These are phyloP conservation scores for Scutellaria baicalensis DNA, from an alignment of 257 asterid species.

Conservation along the genomic window DNA sequence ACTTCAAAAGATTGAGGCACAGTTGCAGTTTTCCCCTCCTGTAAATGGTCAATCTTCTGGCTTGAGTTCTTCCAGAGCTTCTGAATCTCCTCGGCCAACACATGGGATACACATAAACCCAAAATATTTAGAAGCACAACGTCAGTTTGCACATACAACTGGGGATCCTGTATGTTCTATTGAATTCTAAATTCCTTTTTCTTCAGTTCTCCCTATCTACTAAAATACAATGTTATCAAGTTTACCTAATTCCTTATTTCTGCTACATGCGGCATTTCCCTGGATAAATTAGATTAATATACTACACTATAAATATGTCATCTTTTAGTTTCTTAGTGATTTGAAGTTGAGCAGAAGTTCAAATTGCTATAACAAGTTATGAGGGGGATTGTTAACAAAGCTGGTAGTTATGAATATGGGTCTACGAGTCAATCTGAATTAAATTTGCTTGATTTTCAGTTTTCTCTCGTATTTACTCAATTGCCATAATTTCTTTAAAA, in stretches of 20 bases:
- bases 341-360: neutral
- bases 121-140: slow-evolving; percentile 70
- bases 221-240: neutral
- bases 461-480: too few relatives aligned
- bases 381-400: neutral
- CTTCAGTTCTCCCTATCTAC: neutral
- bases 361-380: neutral
- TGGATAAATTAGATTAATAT: neutral
- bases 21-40: slow-evolving; percentile 55
- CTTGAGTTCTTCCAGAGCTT: slow-evolving; percentile 45
- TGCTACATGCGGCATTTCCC: neutral
- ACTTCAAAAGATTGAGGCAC: slow-evolving; percentile 69
- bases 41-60: slow-evolving; percentile 54
- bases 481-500: neutral
- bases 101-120: slow-evolving; percentile 91
- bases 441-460: neutral
- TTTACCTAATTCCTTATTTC: neutral
- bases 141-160: slow-evolving; percentile 46
- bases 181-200: slow-evolving; percentile 7
- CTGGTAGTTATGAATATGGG: neutral
- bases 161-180: slow-evolving; percentile 49
- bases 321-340: neutral
- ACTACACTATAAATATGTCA: neutral
- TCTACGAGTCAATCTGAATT: neutral
- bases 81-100: slow-evolving; percentile 72